These are phyloP conservation scores for Aspergillus ustus DNA, from an alignment of 2,329 filamentous ascomycete species.

Conservation along the genomic window DNA sequence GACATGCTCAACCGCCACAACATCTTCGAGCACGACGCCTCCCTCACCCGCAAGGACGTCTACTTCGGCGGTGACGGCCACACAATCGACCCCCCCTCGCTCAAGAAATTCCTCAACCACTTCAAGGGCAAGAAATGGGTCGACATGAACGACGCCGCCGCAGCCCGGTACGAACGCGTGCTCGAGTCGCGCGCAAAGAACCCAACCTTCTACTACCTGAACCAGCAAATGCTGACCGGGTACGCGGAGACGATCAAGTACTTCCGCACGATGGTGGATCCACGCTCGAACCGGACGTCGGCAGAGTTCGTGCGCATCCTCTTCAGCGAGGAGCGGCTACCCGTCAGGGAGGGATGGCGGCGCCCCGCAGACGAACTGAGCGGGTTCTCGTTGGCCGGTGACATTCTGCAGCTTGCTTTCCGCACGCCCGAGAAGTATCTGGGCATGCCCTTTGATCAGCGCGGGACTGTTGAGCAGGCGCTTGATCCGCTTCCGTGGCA, in stretches of 20 bases:
- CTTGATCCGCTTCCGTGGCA: slow-evolving; percentile 7
- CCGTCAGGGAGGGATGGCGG: slow-evolving; percentile 8
- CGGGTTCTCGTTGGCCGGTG: slow-evolving; percentile 5
- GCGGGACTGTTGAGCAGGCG: slow-evolving; percentile 2
- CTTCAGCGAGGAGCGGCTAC: slow-evolving; percentile 9
- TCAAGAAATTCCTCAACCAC: background rate
- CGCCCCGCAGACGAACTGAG: slow-evolving; percentile 4
- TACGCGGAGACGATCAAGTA: slow-evolving; percentile 12
- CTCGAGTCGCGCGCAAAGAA: slow-evolving; percentile 3
- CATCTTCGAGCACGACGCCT: slow-evolving; percentile 12
- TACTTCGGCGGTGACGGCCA: slow-evolving; percentile 6
- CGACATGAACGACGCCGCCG: slow-evolving; percentile 10
- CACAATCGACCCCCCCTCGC: background rate
- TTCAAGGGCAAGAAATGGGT: slow-evolving; percentile 12
- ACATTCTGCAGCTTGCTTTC: background rate
- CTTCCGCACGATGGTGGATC: slow-evolving; percentile 12
- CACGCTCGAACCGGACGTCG: slow-evolving; percentile 1
- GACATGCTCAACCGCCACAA: slow-evolving; percentile 7
- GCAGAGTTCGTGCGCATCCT: slow-evolving; percentile 7
- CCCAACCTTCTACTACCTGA: slow-evolving; percentile 4
- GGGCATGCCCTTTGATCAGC: slow-evolving; percentile 1
- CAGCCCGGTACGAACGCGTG: slow-evolving; percentile 5
- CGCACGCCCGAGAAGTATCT: background rate
- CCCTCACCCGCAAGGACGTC: slow-evolving; percentile 9
- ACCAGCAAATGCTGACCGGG: slow-evolving; percentile 4